A percentile compares a stretch with the other conserved stretches of the same genome.
These are phyloP conservation scores for Penicillium mononematosum DNA, from an alignment of 495 filamentous ascomycete species.

Conservation along the genomic window DNA sequence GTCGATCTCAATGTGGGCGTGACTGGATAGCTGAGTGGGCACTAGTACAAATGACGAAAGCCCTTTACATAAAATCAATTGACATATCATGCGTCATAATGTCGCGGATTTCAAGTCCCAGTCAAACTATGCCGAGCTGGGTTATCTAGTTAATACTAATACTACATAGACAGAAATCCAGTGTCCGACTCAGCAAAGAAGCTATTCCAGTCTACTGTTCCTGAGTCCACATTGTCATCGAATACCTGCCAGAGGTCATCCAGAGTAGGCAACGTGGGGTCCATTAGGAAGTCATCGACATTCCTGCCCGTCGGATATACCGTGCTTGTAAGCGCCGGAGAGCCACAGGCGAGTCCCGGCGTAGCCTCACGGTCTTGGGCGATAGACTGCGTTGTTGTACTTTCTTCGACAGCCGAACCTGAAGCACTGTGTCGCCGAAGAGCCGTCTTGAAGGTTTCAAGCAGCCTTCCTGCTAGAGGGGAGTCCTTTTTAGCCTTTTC, in stretches of 20 bases:
- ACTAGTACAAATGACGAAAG: not conserved
- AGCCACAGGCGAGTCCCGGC: not conserved
- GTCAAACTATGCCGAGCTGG: not conserved
- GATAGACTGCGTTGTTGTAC: not conserved
- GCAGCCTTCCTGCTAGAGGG: constrained; percentile 31
- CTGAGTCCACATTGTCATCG: constrained; percentile 18
- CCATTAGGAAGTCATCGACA: not conserved
- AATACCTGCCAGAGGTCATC: constrained; percentile 28
- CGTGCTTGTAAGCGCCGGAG: not conserved
- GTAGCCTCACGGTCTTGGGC: not conserved
- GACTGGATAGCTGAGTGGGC: not conserved
- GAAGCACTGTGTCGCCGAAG: constrained; percentile 31
- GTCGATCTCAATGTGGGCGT: constrained; percentile 4
- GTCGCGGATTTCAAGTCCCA: not conserved
- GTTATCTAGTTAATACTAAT: not conserved
- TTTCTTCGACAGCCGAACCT: not conserved
- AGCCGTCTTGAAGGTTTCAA: constrained; percentile 35
- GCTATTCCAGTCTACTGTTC: constrained; percentile 24
- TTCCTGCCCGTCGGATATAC: not conserved
- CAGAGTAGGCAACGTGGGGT: constrained; percentile 17
- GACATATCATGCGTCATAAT: constrained; percentile 7
- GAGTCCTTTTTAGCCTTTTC: constrained; percentile 35
- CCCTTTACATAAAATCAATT: not conserved
- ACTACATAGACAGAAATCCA: constrained; percentile 16
- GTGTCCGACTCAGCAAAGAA: constrained; percentile 26